Conservation (phyloP, 2,329 filamentous ascomycete genomes). For the Trichoderma breve region DNA sequence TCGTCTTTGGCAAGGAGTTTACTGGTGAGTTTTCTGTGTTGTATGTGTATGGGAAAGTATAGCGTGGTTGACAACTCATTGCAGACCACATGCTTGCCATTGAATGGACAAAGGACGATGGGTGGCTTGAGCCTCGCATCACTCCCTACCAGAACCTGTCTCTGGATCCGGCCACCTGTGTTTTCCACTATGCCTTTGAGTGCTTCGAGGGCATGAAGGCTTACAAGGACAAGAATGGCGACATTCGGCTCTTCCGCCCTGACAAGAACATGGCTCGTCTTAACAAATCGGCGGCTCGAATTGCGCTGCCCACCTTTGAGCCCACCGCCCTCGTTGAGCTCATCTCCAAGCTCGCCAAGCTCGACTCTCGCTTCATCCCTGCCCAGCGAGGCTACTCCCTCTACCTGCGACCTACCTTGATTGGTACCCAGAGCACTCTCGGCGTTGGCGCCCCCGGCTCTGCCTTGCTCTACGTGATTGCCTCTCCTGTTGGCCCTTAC, state of each 20-base stretch:
- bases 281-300: constrained; percentile 87
- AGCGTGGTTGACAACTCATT: neutral
- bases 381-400: constrained; percentile 84
- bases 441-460: constrained; percentile 90
- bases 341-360: constrained; percentile 73
- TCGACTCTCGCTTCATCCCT: constrained; percentile 90
- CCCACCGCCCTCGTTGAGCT: constrained; percentile 72
- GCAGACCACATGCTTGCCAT: constrained; percentile 94
- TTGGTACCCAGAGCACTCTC: constrained; percentile 91
- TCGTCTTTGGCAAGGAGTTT: constrained; percentile 88
- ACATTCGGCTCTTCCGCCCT: constrained; percentile 85
- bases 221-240: constrained; percentile 80
- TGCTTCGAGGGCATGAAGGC: constrained; percentile 99
- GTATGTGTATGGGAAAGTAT: neutral
- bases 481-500: constrained; percentile 94
- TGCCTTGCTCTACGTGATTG: constrained; percentile 90
- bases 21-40: constrained; percentile 61
- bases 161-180: constrained; percentile 91
- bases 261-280: constrained; percentile 95
- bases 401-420: constrained; percentile 94
- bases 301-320: constrained; percentile 87
- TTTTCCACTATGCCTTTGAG: constrained; percentile 98
- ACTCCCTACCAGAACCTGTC: constrained; percentile 95
- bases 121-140: constrained; percentile 82
- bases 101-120: constrained; percentile 83